Evolutionary conservation across 257 asterid species (phyloP).

Genomic region (Nicotiana otophora): DNA sequence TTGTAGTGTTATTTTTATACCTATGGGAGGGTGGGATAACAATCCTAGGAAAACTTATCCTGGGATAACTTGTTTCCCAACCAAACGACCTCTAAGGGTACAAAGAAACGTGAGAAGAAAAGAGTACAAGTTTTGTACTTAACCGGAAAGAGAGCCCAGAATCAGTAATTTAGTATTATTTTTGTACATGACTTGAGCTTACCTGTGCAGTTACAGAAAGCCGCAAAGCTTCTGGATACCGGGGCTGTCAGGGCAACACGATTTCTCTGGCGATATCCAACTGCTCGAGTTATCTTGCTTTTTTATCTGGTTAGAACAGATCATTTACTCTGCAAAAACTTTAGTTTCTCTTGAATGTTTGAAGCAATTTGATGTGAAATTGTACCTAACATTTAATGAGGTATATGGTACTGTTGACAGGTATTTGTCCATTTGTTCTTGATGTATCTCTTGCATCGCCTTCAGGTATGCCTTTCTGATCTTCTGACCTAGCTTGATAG

Average conservation of each 20-base stretch:
- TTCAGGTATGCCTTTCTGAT: constrained; percentile 61
- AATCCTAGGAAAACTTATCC: too few species aligned
- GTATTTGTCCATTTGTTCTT: constrained; percentile 97
- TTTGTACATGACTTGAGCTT: constrained; percentile 13
- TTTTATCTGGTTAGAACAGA: constrained; percentile 77
- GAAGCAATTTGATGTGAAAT: background rate
- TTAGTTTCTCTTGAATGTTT: background rate
- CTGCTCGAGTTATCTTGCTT: constrained; percentile 81
- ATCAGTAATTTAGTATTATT: background rate
- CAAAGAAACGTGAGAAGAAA: background rate
- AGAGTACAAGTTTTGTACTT: background rate
- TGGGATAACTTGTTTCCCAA: too few species aligned
- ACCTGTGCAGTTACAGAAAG: constrained; percentile 80
- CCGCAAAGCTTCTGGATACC: constrained; percentile 81
- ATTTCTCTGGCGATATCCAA: constrained; percentile 97
- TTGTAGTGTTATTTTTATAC: too few species aligned
- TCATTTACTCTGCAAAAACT: constrained; percentile 7
- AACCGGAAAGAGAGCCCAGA: background rate
- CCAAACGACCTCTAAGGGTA: background rate
- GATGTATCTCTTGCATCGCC: constrained; percentile 98
- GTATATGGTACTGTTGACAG: constrained; percentile 38
- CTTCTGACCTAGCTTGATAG: constrained; percentile 16
- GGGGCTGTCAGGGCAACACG: constrained; percentile 98
- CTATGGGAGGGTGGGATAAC: too few species aligned
- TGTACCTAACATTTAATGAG: background rate